Evolutionary conservation across 163 green algal species (phyloP).

Genomic region (Chloroidium sp.): DNA sequence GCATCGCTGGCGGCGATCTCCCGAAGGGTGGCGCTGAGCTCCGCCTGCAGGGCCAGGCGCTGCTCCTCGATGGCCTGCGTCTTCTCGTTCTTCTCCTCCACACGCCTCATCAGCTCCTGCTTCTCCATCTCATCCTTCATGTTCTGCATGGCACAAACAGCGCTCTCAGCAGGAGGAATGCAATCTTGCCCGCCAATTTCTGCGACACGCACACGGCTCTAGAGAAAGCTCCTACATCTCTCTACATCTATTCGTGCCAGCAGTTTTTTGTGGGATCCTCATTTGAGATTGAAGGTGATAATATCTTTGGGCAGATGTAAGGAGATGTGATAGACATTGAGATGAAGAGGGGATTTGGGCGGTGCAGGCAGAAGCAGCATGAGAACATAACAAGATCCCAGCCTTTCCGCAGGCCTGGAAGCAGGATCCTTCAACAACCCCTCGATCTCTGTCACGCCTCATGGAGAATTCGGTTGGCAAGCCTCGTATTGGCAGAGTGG

Average conservation of each 20-base stretch:
- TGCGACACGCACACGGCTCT: neutral
- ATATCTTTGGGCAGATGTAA: no score
- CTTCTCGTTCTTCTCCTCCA: neutral
- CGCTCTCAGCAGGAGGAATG: no score
- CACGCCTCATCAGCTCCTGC: neutral
- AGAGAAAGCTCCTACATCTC: neutral
- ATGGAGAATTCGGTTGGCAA: no score
- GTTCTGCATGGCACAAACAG: neutral
- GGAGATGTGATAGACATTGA: neutral
- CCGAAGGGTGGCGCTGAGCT: neutral
- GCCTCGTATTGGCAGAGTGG: no score
- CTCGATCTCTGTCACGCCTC: no score
- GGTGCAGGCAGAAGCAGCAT: neutral
- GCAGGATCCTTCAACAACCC: no score
- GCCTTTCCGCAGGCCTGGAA: no score
- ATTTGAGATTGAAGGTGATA: no score
- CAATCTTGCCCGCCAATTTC: no score
- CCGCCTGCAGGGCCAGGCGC: neutral
- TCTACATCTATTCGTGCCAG: neutral
- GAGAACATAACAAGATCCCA: neutral
- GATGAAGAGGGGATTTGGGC: neutral
- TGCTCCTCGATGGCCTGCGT: neutral
- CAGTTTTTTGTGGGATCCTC: no score
- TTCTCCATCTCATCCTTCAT: neutral
- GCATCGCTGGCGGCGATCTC: neutral